Percentiles rank a stretch among this genome's conserved stretches.
These are phyloP conservation scores for Saturnispora quitensis DNA, from an alignment of 805 yeast species.

Conservation along the genomic window DNA sequence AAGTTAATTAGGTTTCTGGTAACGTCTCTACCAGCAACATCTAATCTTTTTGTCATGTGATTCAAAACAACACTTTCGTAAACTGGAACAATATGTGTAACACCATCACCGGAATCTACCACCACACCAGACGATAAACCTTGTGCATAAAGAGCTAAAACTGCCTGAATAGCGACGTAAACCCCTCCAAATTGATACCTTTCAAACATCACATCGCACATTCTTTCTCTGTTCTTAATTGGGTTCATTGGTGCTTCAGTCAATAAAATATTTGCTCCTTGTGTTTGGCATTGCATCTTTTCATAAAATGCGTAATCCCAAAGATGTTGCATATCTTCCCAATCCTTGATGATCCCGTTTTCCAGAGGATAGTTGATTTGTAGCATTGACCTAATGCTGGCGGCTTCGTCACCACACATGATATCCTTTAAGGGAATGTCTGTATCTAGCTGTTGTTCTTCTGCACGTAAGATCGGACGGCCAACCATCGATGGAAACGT, in stretches of 20 bases:
- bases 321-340: slow-evolving; percentile 98
- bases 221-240: slow-evolving; percentile 73
- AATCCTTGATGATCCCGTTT: slow-evolving; percentile 91
- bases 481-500: slow-evolving; percentile 98
- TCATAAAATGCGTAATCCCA: slow-evolving; percentile 98
- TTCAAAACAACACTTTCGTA: slow-evolving; percentile 95
- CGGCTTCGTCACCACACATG: slow-evolving; percentile 97
- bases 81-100: slow-evolving; percentile 96
- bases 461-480: slow-evolving; percentile 93
- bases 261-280: slow-evolving; percentile 70
- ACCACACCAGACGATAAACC: slow-evolving; percentile 96
- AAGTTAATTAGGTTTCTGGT: slow-evolving; percentile 91
- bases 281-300: slow-evolving; percentile 68
- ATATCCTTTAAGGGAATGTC: slow-evolving; percentile 81
- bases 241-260: slow-evolving; percentile 99
- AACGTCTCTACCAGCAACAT: slow-evolving; percentile 97
- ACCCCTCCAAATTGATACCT: slow-evolving; percentile 86
- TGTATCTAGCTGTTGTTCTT: slow-evolving; percentile 59
- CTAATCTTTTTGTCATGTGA: slow-evolving; percentile 84
- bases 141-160: slow-evolving; percentile 94
- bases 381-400: slow-evolving; percentile 77
- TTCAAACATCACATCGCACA: slow-evolving; percentile 92
- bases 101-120: slow-evolving; percentile 98
- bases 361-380: slow-evolving; percentile 98
- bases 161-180: slow-evolving; percentile 95